Conservation (phyloP, 2,329 filamentous ascomycete genomes). For the Apiospora rasikravindrae region DNA sequence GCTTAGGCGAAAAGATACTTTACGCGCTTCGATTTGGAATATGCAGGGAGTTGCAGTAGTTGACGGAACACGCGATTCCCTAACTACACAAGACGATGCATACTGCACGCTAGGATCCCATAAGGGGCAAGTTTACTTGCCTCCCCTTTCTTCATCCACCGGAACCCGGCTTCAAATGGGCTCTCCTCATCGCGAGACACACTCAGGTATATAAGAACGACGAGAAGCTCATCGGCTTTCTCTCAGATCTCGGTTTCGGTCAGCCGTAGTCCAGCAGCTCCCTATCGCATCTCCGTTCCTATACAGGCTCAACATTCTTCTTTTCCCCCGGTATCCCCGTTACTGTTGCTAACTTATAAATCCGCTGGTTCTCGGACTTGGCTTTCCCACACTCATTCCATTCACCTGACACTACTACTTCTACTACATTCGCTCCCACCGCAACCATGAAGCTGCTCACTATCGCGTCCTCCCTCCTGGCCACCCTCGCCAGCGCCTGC, state of each 20-base stretch:
- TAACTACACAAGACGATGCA: no score
- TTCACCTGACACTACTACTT: not conserved
- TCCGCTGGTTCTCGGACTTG: conserved; percentile 6
- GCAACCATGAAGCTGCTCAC: not conserved
- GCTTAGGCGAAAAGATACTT: not conserved
- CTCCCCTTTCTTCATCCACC: not conserved
- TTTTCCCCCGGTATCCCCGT: not conserved
- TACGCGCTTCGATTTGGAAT: not conserved
- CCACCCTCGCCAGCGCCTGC: not conserved
- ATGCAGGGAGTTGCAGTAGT: not conserved
- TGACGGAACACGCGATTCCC: not conserved
- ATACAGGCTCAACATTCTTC: not conserved
- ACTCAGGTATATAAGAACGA: not conserved
- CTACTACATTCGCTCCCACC: not conserved
- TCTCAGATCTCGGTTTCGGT: not conserved
- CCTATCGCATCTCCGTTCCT: not conserved
- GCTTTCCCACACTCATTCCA: not conserved
- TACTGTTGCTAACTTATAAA: not conserved
- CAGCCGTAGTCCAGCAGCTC: not conserved
- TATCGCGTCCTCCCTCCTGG: not conserved
- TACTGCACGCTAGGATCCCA: not conserved
- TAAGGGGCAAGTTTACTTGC: not conserved
- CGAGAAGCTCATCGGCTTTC: not conserved
- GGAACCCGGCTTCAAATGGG: not conserved
- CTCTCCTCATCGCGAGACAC: no score